Evolutionary conservation across 108 stramenopile genomes (phyloP), one percentile per base, ranked within the genome.

Genomic region (Poteriospumella lacustris): DNA sequence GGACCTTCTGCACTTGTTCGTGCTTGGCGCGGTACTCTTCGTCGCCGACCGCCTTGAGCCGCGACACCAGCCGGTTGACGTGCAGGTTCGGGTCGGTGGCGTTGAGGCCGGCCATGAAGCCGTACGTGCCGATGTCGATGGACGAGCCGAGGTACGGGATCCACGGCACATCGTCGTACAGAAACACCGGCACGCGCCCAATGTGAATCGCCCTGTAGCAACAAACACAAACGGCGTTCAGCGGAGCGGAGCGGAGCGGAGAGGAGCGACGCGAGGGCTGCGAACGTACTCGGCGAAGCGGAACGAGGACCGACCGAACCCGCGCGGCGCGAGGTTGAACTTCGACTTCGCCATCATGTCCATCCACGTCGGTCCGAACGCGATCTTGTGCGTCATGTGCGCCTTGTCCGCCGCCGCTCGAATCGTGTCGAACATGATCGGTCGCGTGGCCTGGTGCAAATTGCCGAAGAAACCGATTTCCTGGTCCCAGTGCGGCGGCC

Each of bases 141-240:
- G 26, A 28, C 9, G 70, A 33, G 5, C 70, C 70, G 5, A 12
- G 15, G 31, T 73, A 73, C 9, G 70, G 70, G 9, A 73, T 44
- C 70, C 70, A 73, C 5, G 43, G 44, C 28, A 73, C 24, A 24
- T 73, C 70, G 42, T 73, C 42, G 70, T 73, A 73, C 3, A 73
- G 43, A 73, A 52, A 73, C 9, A 42, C 43, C 36, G 70, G 70
- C 5, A 42, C 33, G 3, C 43, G 3, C 9, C 70, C 70, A 15
- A 73, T 5, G 26, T 73, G 70, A 12, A 64, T 64, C 24, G 60
- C 28, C 31, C 60, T 64, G 19, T 52, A 9, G 15, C 9, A 19
- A 52, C 47, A 52, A 19, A 52, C 47, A 52, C 15, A 52, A 52
- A 9, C 19, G 19, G 5, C 33, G 36, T 34, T 73, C 70, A 39